Base-by-base conservation (phyloP, 495 filamentous ascomycete genomes). In the Immersiella caudata region DNA sequence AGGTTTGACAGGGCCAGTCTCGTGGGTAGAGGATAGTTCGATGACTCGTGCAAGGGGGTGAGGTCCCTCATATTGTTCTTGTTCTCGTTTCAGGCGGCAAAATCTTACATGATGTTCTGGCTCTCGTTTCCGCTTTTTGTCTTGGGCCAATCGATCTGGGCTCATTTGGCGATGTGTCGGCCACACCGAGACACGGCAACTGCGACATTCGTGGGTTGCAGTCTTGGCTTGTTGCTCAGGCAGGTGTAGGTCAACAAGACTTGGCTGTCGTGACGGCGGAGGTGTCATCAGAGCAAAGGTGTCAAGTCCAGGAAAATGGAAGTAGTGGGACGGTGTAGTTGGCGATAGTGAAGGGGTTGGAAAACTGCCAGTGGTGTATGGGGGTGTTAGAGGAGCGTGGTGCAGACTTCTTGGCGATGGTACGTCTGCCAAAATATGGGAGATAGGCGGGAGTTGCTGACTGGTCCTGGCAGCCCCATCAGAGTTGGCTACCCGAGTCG, bases 401-500 rank as follows among this genome's bases (percentile, higher is more conserved):
- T 59, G 60, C 24, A 36, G 62, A 8, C 14, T 27, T 11, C 12
- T 11, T 12, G 50, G 70, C 16, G 57, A 64, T 9, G 52, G 68
- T 16, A 71, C 21, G 12, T 54, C 62, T 3, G 35, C 60, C 14
- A 73, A 21, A 6, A 73, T 62, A 18, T 63, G 57, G 2, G 62
- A 68, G 11, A 73, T 73, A 3, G 71, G 62, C 11, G 70, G 70
- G 6, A 71, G 67, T 0, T 50, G 66, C 12, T 67, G 62, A n/a
- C n/a, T 66, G 29, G 29, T 33, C 3, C 8, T 33, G 29, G 29
- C 29, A 3, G n/a, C n/a, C n/a, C n/a, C n/a, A n/a, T n/a, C n/a
- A n/a, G n/a, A n/a, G n/a, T n/a, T n/a, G n/a, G n/a, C n/a, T n/a
- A n/a, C n/a, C n/a, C n/a, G n/a, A n/a, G n/a, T n/a, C n/a, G n/a